A percentile compares a stretch with the other conserved stretches of the same genome.
phyloP scores from a whole-genome alignment of 169 alveolate genomes.

The Eimeria falciformis region DNA sequence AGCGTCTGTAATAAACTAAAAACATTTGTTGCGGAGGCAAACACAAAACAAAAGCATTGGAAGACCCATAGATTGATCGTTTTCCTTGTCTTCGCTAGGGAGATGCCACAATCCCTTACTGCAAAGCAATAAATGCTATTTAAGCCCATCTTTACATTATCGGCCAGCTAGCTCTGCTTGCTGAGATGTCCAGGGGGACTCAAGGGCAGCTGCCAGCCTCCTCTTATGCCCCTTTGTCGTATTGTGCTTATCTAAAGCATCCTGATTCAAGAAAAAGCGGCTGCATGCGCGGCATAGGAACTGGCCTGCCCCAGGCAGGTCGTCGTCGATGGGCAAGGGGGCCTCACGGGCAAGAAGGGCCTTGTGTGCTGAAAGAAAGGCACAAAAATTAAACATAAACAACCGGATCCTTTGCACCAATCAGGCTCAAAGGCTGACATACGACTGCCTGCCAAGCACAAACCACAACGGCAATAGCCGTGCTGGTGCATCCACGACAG shows the following conservation, averaged over 20 bases:
- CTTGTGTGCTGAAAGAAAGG: not conserved
- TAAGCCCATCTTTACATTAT: not conserved
- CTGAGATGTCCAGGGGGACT: conserved; percentile 80
- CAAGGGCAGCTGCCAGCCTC: conserved; percentile 73
- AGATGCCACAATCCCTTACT: too few species aligned
- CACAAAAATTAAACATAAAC: not conserved
- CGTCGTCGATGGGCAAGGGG: conserved; percentile 45
- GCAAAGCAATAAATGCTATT: too few species aligned
- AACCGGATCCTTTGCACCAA: too few species aligned
- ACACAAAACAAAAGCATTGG: too few species aligned
- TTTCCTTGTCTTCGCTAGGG: too few species aligned
- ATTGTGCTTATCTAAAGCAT: conserved; percentile 73
- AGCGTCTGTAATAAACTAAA: too few species aligned
- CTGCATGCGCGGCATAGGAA: conserved; percentile 83
- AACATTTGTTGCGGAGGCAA: too few species aligned
- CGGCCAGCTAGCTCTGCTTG: conserved; percentile 35
- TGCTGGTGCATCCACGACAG: too few species aligned
- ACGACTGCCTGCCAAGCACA: too few species aligned
- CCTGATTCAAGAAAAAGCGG: conserved; percentile 80
- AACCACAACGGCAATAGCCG: too few species aligned
- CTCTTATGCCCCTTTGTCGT: conserved; percentile 82
- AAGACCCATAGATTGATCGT: too few species aligned
- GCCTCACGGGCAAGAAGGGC: not conserved
- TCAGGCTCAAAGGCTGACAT: too few species aligned
- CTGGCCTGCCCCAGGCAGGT: conserved; percentile 85